Evolutionary conservation across 352 stramenopile genomes (phyloP).

Genomic region (Globisporangium paddicum): DNA sequence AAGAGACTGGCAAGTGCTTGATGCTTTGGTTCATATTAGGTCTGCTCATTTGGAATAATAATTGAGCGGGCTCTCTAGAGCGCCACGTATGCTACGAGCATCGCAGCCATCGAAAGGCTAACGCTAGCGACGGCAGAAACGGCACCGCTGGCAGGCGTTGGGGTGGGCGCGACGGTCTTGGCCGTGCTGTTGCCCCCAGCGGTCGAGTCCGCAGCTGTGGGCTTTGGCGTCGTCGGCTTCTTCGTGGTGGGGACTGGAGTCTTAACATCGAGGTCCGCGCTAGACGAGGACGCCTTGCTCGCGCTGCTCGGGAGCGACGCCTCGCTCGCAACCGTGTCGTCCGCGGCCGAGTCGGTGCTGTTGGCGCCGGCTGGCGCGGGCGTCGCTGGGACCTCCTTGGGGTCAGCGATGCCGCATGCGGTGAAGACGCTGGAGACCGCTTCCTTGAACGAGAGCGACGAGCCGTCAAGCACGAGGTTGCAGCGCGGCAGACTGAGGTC

Average conservation of each 20-base stretch:
- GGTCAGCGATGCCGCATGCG: slow-evolving; percentile 15
- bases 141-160: not conserved
- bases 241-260: not conserved
- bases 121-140: not conserved
- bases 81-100: not conserved
- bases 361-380: slow-evolving; percentile 1
- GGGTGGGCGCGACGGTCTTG: not conserved
- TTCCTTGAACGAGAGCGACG: slow-evolving; percentile 21
- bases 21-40: slow-evolving; percentile 2
- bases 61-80: not conserved
- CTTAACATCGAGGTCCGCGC: slow-evolving; percentile 3
- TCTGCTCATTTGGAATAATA: not conserved
- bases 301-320: not conserved
- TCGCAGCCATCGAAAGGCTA: not conserved
- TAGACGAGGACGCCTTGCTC: slow-evolving; percentile 6
- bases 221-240: slow-evolving; percentile 5
- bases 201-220: not conserved
- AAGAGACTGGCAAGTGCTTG: too few species aligned
- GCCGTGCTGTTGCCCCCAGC: not conserved
- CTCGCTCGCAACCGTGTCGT: not conserved
- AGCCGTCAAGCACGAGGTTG: slow-evolving; percentile 24
- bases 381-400: slow-evolving; percentile 11
- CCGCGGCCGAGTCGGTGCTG: not conserved
- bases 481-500: slow-evolving; percentile 24
- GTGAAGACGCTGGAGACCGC: slow-evolving; percentile 23